Evolutionary conservation across 192 early-diverging fungal genomes (phyloP).

Genomic region (Bifiguratus adelaidae): DNA sequence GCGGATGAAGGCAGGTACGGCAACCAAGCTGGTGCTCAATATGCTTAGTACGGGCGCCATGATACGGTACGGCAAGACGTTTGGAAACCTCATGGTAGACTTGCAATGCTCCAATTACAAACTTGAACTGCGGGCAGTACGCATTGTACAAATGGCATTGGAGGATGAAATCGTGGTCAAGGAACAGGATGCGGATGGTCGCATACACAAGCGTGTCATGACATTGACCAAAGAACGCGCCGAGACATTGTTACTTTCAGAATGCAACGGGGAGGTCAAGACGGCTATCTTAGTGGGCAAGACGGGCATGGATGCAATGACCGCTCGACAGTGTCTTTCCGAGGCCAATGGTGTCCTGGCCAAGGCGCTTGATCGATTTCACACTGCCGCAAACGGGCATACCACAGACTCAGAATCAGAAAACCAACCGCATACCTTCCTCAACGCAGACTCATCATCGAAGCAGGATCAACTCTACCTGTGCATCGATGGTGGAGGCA

Average conservation of each 20-base stretch:
- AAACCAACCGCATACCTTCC: not conserved
- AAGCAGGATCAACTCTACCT: not conserved
- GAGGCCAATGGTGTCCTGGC: not conserved
- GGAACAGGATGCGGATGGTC: not conserved
- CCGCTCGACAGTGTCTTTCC: not conserved
- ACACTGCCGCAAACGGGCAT: no score
- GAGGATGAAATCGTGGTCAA: not conserved
- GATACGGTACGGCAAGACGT: slow-evolving; percentile 4
- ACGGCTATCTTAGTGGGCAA: slow-evolving; percentile 2
- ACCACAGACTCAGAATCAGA: no score
- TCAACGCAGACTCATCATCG: not conserved
- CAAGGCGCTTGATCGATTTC: not conserved
- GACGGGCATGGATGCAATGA: slow-evolving; percentile 2
- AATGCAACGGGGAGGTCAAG: slow-evolving; percentile 7
- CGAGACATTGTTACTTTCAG: no score
- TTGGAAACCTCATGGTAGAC: slow-evolving; percentile 10
- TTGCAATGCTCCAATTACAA: slow-evolving; percentile 5
- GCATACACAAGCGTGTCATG: not conserved
- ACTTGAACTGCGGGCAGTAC: not conserved
- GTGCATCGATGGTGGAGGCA: slow-evolving; percentile 5
- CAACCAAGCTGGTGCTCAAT: slow-evolving; percentile 8
- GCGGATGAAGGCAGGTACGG: slow-evolving; percentile 11
- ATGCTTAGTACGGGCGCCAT: slow-evolving; percentile 8
- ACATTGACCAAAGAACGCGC: slow-evolving; percentile 1
- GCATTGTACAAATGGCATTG: slow-evolving; percentile 5